Base-by-base conservation (phyloP, 257 asterid species). In the Solanum tacnaense region DNA sequence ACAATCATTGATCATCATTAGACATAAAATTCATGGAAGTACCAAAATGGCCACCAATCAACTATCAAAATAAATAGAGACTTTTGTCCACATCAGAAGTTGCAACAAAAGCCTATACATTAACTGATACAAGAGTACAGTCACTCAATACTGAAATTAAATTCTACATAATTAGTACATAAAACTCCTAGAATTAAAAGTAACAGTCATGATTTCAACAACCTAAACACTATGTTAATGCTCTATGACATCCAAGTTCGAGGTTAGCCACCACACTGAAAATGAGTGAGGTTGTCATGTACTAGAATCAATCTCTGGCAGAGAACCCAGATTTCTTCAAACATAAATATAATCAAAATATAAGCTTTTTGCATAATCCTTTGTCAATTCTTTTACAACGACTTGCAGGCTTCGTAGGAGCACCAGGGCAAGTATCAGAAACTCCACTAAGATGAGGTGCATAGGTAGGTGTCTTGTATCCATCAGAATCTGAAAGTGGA, bases 291-390 rank as follows among this genome's bases (percentile, higher is more conserved):
- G 85, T 16, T 1, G 85, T 44, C 39, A 79, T 27, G 39, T 79
- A 79, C 67, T 79, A 79, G n/a, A 86, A 74, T 72, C 84, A 46
- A 86, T 31, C 39, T 70, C 65, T 1, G 7, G 73, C 46, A 32
- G 88, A 70, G 67, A 29, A 18, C 49, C 38, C 87, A 39, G 27
- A 68, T 76, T 44, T 72, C 88, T 86, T 49, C 84, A 72, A 44
- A 49, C 75, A 84, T 16, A 34, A 85, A 41, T n/a, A n/a, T 38
- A n/a, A 56, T 90, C 90, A 93, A 86, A 89, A 95, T 72, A 92
- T 91, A 31, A 95, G 97, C 91, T 90, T 95, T 87, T 89, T 93
- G 92, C 97, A 93, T 79, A 93, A 84, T 27, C 78, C 90, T 56
- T 81, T 87, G 89, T 91, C 92, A 35, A 93, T 88, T 88, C 86